These are phyloP conservation scores for Neodidymelliopsis sp. DNA, from an alignment of 2,329 filamentous ascomycete genomes.

Conservation along the genomic window DNA sequence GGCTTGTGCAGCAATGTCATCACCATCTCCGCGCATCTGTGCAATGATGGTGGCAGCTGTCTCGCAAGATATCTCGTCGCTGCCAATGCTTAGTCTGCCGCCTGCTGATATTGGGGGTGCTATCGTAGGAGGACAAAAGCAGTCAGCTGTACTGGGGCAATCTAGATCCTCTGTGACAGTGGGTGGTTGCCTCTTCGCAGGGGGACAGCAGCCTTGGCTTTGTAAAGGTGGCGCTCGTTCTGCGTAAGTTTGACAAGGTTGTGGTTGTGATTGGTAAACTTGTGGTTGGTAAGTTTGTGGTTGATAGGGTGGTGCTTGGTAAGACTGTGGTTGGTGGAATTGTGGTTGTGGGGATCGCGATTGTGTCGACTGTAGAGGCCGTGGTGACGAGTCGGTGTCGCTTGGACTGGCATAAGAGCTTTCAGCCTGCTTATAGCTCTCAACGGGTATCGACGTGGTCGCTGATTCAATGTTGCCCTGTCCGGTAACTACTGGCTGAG, in stretches of 20 bases:
- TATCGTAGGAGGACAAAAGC: conserved; percentile 30
- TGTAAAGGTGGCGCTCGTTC: not conserved
- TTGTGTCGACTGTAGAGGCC: too few species aligned
- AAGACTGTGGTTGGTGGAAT: too few species aligned
- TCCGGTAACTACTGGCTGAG: not conserved
- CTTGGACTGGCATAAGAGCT: conserved; percentile 13
- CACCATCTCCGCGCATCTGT: conserved; percentile 37
- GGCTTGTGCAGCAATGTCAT: conserved; percentile 25
- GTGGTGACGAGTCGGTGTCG: conserved; percentile 7
- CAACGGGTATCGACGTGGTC: not conserved
- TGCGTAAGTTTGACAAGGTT: not conserved
- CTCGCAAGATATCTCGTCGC: conserved; percentile 37
- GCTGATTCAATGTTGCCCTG: not conserved
- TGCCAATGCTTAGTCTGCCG: not conserved
- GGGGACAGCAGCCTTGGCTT: conserved; percentile 10
- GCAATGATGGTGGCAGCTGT: conserved; percentile 37
- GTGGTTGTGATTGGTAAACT: conserved; percentile 6
- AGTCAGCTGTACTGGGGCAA: conserved; percentile 27
- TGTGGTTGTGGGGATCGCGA: too few species aligned
- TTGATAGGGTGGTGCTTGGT: too few species aligned
- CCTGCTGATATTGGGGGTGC: conserved; percentile 2
- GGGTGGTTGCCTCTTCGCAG: not conserved
- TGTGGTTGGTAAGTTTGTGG: too few species aligned
- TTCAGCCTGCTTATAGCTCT: conserved; percentile 2
- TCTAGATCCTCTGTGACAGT: conserved; percentile 13